phyloP scores from a whole-genome alignment of 164 flowering plant genomes.

The Annona squamosa region DNA sequence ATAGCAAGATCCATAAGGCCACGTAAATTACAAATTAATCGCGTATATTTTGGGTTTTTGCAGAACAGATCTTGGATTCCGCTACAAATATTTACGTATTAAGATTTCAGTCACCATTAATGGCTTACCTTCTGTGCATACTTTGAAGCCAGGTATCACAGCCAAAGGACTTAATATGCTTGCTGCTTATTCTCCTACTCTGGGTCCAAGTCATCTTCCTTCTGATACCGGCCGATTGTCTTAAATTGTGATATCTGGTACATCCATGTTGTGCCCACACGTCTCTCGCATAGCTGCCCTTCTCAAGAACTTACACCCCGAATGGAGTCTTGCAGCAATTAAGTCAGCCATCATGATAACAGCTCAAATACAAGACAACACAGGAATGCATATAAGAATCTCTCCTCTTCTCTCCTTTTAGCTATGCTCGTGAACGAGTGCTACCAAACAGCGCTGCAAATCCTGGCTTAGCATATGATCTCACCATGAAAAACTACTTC shows the following conservation, averaged over 20 bases:
- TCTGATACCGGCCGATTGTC: not conserved
- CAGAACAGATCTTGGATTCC: no score
- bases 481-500: not conserved
- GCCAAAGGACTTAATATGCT: not conserved
- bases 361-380: not conserved
- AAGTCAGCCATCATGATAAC: slow-evolving; percentile 10
- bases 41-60: no score
- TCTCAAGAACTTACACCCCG: slow-evolving; percentile 6
- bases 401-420: not conserved
- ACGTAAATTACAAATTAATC: no score
- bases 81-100: no score
- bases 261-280: slow-evolving; percentile 19
- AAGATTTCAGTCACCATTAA: not conserved
- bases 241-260: slow-evolving; percentile 13
- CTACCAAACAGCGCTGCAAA: no score
- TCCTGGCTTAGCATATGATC: slow-evolving; percentile 10
- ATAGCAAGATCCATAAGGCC: no score
- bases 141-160: not conserved
- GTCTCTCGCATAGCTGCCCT: slow-evolving; percentile 8
- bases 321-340: slow-evolving; percentile 2
- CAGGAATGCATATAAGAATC: not conserved
- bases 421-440: slow-evolving; percentile 3
- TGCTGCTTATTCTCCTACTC: not conserved
- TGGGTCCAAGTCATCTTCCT: not conserved
- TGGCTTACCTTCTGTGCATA: no score